phyloP scores from a whole-genome alignment of 768 basidiomycete species.

The Amanita rimosa region DNA sequence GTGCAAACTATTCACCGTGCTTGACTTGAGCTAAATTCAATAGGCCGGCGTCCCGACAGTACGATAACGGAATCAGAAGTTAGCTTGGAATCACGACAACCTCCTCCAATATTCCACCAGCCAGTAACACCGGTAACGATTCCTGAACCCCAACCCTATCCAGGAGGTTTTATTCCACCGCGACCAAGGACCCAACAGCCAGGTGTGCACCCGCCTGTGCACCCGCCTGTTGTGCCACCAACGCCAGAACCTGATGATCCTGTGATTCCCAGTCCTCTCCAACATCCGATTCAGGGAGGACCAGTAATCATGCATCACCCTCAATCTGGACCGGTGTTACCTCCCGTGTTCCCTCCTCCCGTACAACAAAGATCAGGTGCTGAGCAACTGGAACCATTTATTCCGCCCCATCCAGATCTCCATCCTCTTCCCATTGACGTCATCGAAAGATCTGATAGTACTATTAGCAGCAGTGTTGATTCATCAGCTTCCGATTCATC shows the following conservation, averaged over 20 bases:
- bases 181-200: background rate
- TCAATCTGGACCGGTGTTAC: background rate
- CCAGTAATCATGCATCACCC: background rate
- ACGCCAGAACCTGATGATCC: conserved; percentile 6
- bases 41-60: conserved; percentile 2
- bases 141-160: conserved; percentile 6
- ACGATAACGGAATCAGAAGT: conserved; percentile 5
- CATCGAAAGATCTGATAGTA: conserved; percentile 6
- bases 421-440: conserved; percentile 2
- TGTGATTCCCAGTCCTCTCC: background rate
- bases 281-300: background rate
- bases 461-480: conserved; percentile 6
- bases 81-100: background rate
- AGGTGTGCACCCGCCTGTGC: background rate
- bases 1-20: background rate
- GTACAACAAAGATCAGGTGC: background rate
- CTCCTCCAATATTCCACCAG: conserved; percentile 1
- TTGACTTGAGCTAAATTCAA: background rate
- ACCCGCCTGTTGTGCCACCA: conserved; percentile 6
- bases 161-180: background rate
- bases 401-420: conserved; percentile 3
- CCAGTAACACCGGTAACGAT: conserved; percentile 5
- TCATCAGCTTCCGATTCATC: conserved; percentile 5
- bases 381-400: background rate
- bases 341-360: background rate